Evolutionary conservation across 768 basidiomycete species (phyloP).

Genomic region (Boletus huronensis): DNA sequence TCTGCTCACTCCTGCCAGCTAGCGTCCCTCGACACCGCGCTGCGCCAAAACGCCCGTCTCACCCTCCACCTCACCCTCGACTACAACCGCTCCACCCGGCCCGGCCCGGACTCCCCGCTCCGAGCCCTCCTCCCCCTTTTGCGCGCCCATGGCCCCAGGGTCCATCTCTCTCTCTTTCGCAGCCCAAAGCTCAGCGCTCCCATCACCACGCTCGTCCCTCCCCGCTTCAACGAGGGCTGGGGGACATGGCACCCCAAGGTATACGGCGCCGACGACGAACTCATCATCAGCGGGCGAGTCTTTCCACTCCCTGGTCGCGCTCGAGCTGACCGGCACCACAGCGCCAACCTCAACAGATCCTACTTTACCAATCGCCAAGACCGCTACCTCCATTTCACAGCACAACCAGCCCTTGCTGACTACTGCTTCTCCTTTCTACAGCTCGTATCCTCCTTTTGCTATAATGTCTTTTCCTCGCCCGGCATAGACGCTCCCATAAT

Average conservation of each 20-base stretch:
- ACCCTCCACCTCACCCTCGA: constrained; percentile 75
- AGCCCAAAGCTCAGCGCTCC: constrained; percentile 81
- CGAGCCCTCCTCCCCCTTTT: constrained; percentile 70
- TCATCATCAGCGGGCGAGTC: constrained; percentile 88
- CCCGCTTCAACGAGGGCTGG: constrained; percentile 97
- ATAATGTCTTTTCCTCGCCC: constrained; percentile 37
- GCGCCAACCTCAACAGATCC: constrained; percentile 88
- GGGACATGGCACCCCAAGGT: constrained; percentile 98
- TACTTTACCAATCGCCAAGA: constrained; percentile 97
- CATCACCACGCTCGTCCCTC: constrained; percentile 75
- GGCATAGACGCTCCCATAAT: constrained; percentile 46
- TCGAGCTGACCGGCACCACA: constrained; percentile 30
- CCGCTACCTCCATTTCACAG: constrained; percentile 77
- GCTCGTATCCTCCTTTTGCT: constrained; percentile 70
- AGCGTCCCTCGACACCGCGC: constrained; percentile 55
- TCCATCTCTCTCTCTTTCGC: constrained; percentile 79
- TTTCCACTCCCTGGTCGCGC: neutral
- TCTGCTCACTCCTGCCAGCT: constrained; percentile 49
- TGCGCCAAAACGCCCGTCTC: constrained; percentile 57
- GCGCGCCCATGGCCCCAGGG: constrained; percentile 64
- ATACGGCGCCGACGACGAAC: constrained; percentile 89
- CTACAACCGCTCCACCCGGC: constrained; percentile 73
- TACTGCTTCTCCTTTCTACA: constrained; percentile 83
- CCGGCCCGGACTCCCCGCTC: constrained; percentile 65
- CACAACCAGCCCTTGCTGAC: constrained; percentile 61